Evolutionary conservation across 352 stramenopile species (phyloP).

Genomic region (Phytopythium boreale): DNA sequence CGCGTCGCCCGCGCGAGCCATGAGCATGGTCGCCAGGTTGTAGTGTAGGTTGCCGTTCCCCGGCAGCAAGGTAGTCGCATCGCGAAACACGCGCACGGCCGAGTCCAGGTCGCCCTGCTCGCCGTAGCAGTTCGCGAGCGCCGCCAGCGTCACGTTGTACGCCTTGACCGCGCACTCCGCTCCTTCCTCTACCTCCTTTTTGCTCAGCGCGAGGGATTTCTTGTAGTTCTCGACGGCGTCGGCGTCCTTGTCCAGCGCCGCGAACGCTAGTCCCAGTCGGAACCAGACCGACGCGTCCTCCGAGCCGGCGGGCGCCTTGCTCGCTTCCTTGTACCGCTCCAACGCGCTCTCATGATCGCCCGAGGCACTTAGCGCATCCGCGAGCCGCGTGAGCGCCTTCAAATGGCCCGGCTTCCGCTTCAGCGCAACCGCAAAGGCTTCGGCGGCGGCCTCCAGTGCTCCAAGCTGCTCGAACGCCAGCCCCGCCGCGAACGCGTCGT

Average conservation of each 20-base stretch:
- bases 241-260: constrained; percentile 30
- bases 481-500: constrained; percentile 57
- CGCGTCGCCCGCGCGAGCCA: constrained; percentile 30
- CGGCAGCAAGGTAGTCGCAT: constrained; percentile 32
- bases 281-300: constrained; percentile 57
- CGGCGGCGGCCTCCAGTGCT: constrained; percentile 42
- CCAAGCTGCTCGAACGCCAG: constrained; percentile 64
- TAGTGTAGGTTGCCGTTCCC: constrained; percentile 56
- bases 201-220: constrained; percentile 28
- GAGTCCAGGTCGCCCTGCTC: constrained; percentile 51
- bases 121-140: constrained; percentile 49
- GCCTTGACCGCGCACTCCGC: constrained; percentile 28
- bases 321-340: constrained; percentile 34
- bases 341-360: constrained; percentile 34
- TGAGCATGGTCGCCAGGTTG: constrained; percentile 70
- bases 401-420: constrained; percentile 38
- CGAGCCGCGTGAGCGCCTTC: constrained; percentile 43
- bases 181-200: constrained; percentile 14
- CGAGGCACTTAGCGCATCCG: constrained; percentile 35
- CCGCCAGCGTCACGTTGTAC: constrained; percentile 47
- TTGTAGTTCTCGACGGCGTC: constrained; percentile 34
- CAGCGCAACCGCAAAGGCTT: constrained; percentile 39
- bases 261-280: constrained; percentile 33
- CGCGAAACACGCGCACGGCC: constrained; percentile 44
- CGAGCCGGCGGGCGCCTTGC: constrained; percentile 20